Evolutionary conservation across 768 basidiomycete genomes (phyloP), one percentile per base, ranked within the genome.

Genomic region (Lepiota subincarnata): DNA sequence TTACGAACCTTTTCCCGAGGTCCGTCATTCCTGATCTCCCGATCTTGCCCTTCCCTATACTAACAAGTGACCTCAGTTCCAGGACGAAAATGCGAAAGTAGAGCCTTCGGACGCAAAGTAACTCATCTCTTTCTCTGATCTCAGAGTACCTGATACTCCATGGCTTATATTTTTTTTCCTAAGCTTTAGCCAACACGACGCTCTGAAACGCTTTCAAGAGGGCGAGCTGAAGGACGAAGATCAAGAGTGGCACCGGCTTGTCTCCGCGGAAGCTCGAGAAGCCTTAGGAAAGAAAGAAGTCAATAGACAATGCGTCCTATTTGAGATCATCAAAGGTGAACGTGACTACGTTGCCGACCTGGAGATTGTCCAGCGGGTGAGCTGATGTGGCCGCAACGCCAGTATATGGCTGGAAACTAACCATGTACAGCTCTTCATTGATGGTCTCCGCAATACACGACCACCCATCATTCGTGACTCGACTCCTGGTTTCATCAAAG

Each of bases 261-360:
- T 95, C 1, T 85, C 92, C 1, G 61, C 71, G n/a, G 82, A 82
- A 60, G 82, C 92, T 0, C 73, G 79, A 13, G 83, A 86, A 24
- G 80, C 83, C 0, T 69, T 98, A 2, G 83, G 86, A 20, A 82
- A 85, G 63, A 67, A 80, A 46, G 93, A 97, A 65, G 84, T 94
- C 18, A 82, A 87, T 54, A 79, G 94, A 41, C 94, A 98, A 66
- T 89, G 84, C 20, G 82, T 84, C 36, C 77, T 99, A 5, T 95
- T 94, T 60, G 95, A 98, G 65, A 70, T 96, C 19, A 85, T 98
- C 68, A 87, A 91, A 66, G 84, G 87, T 0, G 97, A 99, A 70
- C 78, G 84, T 57, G 87, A 92, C 55, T 98, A 97, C 65, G 87
- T 93, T 10, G 67, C 78, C 26, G 96, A 98, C 69, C 68, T 99